Conservation (phyloP, 2,329 filamentous ascomycete genomes). For the Clarireedia hainanense region DNA sequence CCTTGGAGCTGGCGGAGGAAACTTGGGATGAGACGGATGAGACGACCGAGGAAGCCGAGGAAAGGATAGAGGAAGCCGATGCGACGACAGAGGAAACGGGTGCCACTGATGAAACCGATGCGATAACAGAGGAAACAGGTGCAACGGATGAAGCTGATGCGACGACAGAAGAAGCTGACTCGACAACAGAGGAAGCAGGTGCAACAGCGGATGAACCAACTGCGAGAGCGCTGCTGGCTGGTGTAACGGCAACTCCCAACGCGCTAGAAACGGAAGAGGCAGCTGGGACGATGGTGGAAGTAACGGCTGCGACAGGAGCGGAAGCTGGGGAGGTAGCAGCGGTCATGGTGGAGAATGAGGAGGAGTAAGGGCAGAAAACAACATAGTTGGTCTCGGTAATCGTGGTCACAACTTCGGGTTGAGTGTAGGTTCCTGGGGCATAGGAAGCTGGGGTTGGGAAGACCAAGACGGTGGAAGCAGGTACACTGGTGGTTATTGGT, state of each 20-base stretch:
- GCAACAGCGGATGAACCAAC: constrained; percentile 13
- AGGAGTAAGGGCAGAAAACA: constrained; percentile 60
- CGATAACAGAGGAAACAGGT: constrained; percentile 6
- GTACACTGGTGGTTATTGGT: constrained; percentile 55
- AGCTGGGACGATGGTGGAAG: constrained; percentile 21
- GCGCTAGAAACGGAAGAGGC: constrained; percentile 17
- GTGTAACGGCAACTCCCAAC: background rate
- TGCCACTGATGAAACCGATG: constrained; percentile 8
- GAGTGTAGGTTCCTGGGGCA: constrained; percentile 65
- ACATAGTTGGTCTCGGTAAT: constrained; percentile 61
- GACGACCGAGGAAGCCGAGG: constrained; percentile 21
- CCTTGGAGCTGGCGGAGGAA: constrained; percentile 13
- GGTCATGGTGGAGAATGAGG: constrained; percentile 29
- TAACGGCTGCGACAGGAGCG: constrained; percentile 16
- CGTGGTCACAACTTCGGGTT: constrained; percentile 57
- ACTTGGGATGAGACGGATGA: constrained; percentile 32
- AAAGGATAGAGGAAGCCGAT: constrained; percentile 21
- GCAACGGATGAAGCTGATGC: constrained; percentile 30
- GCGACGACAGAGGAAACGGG: constrained; percentile 21
- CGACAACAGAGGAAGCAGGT: constrained; percentile 14
- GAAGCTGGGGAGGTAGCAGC: background rate
- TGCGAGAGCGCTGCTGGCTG: constrained; percentile 12
- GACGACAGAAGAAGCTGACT: constrained; percentile 13
- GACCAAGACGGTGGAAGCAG: constrained; percentile 47
- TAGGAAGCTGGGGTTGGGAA: constrained; percentile 60